Conservation (phyloP, 192 early-diverging fungal genomes). For the Lobosporangium transversale region DNA sequence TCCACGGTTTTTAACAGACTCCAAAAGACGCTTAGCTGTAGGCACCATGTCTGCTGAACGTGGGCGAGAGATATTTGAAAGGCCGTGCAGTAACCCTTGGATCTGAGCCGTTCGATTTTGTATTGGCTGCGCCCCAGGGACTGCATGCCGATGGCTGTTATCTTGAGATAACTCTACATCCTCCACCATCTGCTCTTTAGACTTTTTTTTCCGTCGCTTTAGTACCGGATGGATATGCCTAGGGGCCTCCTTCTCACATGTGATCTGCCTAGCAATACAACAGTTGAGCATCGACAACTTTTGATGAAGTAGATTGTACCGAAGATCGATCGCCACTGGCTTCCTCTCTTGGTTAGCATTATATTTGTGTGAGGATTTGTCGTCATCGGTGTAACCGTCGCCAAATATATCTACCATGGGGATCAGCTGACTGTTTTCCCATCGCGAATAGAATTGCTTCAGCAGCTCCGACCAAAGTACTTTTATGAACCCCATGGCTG, state of each 20-base stretch:
- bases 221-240: slow-evolving; percentile 22
- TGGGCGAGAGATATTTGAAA: slow-evolving; percentile 43
- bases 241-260: slow-evolving; percentile 21
- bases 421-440: slow-evolving; percentile 66
- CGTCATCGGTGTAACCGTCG: slow-evolving; percentile 5
- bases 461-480: slow-evolving; percentile 75
- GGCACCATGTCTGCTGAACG: slow-evolving; percentile 45
- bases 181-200: neutral
- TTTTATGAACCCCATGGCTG: slow-evolving; percentile 73
- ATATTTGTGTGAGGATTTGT: neutral
- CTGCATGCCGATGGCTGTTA: neutral
- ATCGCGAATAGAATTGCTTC: slow-evolving; percentile 67
- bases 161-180: neutral
- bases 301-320: slow-evolving; percentile 75
- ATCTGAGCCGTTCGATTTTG: slow-evolving; percentile 24
- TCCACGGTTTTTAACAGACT: slow-evolving; percentile 31
- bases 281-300: slow-evolving; percentile 87
- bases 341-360: slow-evolving; percentile 8
- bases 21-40: slow-evolving; percentile 34
- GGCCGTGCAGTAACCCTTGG: slow-evolving; percentile 30
- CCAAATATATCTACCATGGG: slow-evolving; percentile 60
- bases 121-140: slow-evolving; percentile 1
- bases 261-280: slow-evolving; percentile 65
- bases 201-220: slow-evolving; percentile 8
- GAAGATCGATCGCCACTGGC: slow-evolving; percentile 67